Percentiles rank a stretch among this genome's conserved stretches.
These are phyloP conservation scores for Fomes fomentarius DNA, from an alignment of 1,284 basidiomycete genomes.

Conservation along the genomic window DNA sequence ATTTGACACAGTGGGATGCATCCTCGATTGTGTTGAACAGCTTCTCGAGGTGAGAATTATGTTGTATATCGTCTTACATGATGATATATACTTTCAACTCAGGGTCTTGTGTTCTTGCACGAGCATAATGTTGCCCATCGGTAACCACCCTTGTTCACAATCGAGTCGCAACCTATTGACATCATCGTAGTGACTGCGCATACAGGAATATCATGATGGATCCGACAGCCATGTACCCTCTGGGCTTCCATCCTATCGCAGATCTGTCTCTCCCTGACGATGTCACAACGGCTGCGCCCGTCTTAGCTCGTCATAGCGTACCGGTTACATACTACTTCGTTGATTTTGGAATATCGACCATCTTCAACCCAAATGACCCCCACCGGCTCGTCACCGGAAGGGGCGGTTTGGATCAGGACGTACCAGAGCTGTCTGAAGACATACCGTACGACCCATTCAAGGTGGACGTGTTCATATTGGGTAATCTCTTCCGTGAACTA, in stretches of 20 bases:
- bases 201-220: conserved; percentile 34
- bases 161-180: background rate
- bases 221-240: conserved; percentile 25
- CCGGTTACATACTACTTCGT: conserved; percentile 11
- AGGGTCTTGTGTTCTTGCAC: conserved; percentile 32
- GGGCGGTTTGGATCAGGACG: conserved; percentile 27
- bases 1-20: conserved; percentile 26
- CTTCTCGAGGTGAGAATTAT: conserved; percentile 28
- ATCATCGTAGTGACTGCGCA: conserved; percentile 24
- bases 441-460: conserved; percentile 38
- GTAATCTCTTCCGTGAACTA: conserved; percentile 22
- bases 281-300: conserved; percentile 1
- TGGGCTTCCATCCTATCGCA: conserved; percentile 28
- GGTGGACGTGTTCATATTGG: conserved; percentile 33
- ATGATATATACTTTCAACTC: background rate
- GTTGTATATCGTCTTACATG: no score
- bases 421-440: conserved; percentile 30
- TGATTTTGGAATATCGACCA: conserved; percentile 29
- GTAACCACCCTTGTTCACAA: conserved; percentile 9
- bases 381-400: conserved; percentile 17
- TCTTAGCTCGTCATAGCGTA: conserved; percentile 3
- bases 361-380: conserved; percentile 6
- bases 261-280: conserved; percentile 14
- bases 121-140: conserved; percentile 28
- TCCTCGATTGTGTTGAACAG: conserved; percentile 32